phyloP scores from a whole-genome alignment of 805 yeast species.

The Cyberlindnera japonica region DNA sequence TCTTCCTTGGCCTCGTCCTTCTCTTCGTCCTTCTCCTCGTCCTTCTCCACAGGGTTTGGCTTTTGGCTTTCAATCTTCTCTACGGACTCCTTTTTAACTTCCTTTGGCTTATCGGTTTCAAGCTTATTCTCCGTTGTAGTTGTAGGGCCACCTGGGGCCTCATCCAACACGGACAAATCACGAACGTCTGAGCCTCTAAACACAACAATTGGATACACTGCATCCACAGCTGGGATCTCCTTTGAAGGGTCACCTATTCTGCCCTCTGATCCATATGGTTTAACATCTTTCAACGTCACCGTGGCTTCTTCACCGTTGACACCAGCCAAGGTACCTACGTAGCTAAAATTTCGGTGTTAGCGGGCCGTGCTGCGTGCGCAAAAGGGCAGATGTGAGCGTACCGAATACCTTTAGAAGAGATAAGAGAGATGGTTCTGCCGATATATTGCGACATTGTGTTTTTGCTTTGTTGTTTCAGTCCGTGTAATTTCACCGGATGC shows the following conservation, averaged over 20 bases:
- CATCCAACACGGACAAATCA: conserved; percentile 80
- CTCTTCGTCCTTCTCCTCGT: not conserved
- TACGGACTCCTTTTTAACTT: not conserved
- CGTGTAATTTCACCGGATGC: not conserved
- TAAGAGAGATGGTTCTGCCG: conserved; percentile 82
- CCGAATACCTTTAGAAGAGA: conserved; percentile 71
- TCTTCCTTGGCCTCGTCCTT: not conserved
- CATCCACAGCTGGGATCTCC: conserved; percentile 69
- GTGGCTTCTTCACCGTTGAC: conserved; percentile 90
- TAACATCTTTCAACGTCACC: conserved; percentile 74
- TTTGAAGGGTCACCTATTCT: conserved; percentile 64
- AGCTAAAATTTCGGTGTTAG: conserved; percentile 27
- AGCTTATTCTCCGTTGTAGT: not conserved
- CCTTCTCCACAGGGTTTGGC: not conserved
- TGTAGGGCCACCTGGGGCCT: conserved; percentile 35
- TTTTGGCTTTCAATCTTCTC: not conserved
- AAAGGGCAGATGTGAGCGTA: conserved; percentile 27
- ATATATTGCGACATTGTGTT: conserved; percentile 90
- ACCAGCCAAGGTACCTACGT: conserved; percentile 83
- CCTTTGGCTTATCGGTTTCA: too few species aligned
- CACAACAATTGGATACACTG: conserved; percentile 69
- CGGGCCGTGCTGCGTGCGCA: conserved; percentile 16
- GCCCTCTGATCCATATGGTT: conserved; percentile 90
- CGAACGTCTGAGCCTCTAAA: conserved; percentile 92
- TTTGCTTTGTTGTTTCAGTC: not conserved